A percentile compares a stretch with the other conserved stretches of the same genome.
Evolutionary conservation across 2,329 filamentous ascomycete species (phyloP).

Genomic region (Davidsoniella eucalypti): DNA sequence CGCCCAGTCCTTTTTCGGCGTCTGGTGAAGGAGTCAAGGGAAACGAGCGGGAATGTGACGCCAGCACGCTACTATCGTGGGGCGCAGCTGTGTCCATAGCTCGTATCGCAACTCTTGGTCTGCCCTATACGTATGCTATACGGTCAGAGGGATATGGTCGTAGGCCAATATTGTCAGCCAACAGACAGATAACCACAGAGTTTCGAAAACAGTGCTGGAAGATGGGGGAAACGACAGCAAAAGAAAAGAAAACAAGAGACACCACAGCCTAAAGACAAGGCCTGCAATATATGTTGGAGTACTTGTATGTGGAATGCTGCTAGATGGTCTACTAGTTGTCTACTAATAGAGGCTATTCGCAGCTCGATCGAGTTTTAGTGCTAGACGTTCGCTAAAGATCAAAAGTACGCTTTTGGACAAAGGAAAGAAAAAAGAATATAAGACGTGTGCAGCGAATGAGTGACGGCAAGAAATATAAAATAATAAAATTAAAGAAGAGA

Average conservation of each 20-base stretch:
- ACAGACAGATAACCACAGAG: not conserved
- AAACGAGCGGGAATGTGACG: constrained; percentile 5
- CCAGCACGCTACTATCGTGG: no score
- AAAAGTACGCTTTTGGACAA: not conserved
- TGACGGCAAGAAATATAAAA: not conserved
- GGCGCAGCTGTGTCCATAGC: no score
- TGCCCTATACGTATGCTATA: no score
- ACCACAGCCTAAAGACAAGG: no score
- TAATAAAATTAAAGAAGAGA: not conserved
- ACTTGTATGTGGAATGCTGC: no score
- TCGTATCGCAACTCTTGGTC: not conserved
- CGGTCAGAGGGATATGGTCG: no score
- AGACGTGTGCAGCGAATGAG: not conserved
- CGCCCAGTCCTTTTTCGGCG: not conserved
- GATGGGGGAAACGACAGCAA: not conserved
- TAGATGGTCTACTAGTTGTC: no score
- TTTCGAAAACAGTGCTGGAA: not conserved
- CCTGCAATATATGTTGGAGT: no score
- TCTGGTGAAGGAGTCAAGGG: constrained; percentile 11
- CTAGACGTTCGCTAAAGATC: not conserved
- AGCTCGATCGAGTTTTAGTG: no score
- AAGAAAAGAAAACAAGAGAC: not conserved
- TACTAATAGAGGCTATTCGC: no score
- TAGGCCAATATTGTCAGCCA: not conserved
- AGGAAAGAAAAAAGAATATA: not conserved